A percentile compares a stretch with the other conserved stretches of the same genome.
Conservation (phyloP, 2,329 filamentous ascomycete species). For the Pseudocercospora fijiensis region DNA sequence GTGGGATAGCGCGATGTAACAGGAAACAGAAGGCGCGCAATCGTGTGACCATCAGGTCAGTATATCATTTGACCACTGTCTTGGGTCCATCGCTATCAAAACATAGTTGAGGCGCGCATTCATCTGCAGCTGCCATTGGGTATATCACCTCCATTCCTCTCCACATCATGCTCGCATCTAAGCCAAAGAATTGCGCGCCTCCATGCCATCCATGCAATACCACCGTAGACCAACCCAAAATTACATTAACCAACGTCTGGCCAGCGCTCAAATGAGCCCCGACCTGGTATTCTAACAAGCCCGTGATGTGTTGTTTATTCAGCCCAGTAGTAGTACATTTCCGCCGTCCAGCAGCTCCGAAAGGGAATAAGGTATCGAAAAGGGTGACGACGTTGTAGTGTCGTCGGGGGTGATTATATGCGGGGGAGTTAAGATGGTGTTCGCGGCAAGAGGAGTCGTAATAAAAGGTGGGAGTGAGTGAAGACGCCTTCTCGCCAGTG, state of each 20-base stretch:
- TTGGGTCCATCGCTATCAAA: slow-evolving; percentile 16
- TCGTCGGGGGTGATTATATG: not conserved
- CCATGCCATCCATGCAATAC: slow-evolving; percentile 17
- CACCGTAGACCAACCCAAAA: slow-evolving; percentile 11
- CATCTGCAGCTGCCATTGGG: slow-evolving; percentile 24
- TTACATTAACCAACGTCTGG: slow-evolving; percentile 18
- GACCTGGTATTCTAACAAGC: slow-evolving; percentile 7
- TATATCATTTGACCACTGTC: slow-evolving; percentile 17
- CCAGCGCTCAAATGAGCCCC: slow-evolving; percentile 6
- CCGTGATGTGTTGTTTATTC: slow-evolving; percentile 5
- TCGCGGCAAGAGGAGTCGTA: slow-evolving; percentile 1
- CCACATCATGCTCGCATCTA: slow-evolving; percentile 17
- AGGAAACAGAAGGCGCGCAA: not conserved
- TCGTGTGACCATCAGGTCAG: slow-evolving; percentile 2
- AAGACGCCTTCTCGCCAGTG: slow-evolving; percentile 6
- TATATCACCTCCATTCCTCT: slow-evolving; percentile 18
- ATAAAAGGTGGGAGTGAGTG: slow-evolving; percentile 7
- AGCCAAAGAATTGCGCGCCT: slow-evolving; percentile 16
- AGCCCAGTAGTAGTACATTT: slow-evolving; percentile 18
- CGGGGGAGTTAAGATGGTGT: not conserved
- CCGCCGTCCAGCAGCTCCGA: slow-evolving; percentile 23
- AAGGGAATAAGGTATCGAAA: slow-evolving; percentile 5
- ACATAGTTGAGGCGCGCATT: slow-evolving; percentile 21
- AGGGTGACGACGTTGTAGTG: not conserved
- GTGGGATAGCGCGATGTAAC: not conserved